These are phyloP conservation scores for Metschnikowia continentalis DNA, from an alignment of 805 yeast genomes.

Conservation along the genomic window DNA sequence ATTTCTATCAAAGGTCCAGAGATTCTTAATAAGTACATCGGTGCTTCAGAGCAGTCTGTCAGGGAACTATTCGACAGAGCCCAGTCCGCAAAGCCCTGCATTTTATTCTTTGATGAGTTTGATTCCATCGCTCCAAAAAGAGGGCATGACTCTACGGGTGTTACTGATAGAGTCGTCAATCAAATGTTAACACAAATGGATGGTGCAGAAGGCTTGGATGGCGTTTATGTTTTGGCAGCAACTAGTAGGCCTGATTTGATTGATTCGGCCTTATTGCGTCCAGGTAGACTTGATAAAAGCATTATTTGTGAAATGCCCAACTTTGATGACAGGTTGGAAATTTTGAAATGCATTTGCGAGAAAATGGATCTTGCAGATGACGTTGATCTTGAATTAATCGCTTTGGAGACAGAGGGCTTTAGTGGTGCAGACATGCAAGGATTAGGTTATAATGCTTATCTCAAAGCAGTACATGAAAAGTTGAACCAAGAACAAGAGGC, in stretches of 20 bases:
- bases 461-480: constrained; percentile 75
- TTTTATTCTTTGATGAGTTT: constrained; percentile 90
- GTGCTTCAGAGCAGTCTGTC: constrained; percentile 94
- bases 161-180: constrained; percentile 94
- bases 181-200: constrained; percentile 98
- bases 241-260: constrained; percentile 94
- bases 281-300: constrained; percentile 93
- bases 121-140: constrained; percentile 97
- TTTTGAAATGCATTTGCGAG: constrained; percentile 52
- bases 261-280: constrained; percentile 90
- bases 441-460: constrained; percentile 82
- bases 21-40: constrained; percentile 89
- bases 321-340: constrained; percentile 66
- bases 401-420: constrained; percentile 63
- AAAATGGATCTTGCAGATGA: constrained; percentile 55
- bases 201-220: constrained; percentile 97
- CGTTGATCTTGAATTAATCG: constrained; percentile 53
- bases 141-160: constrained; percentile 97
- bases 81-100: constrained; percentile 90
- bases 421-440: constrained; percentile 97
- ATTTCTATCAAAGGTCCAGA: constrained; percentile 96
- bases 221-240: constrained; percentile 94
- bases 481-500: constrained; percentile 41
- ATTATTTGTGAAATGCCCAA: constrained; percentile 86
- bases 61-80: constrained; percentile 93